These are phyloP conservation scores for Botrytis byssoidea DNA, from an alignment of 2,329 filamentous ascomycete genomes.

Conservation along the genomic window DNA sequence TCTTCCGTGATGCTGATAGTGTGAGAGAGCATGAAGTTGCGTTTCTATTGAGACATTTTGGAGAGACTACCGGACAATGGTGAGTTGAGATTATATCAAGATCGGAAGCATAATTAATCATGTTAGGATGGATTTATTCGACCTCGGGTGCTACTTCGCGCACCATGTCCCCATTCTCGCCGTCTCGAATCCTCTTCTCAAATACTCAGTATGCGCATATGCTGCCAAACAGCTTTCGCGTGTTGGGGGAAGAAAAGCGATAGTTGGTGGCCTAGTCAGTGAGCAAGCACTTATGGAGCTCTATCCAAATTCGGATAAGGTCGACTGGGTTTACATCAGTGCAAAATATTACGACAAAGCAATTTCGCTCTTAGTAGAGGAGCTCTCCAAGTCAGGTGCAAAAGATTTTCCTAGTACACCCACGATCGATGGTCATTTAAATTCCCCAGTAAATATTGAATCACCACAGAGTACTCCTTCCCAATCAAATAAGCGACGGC, in stretches of 20 bases:
- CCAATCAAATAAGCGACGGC: constrained; percentile 42
- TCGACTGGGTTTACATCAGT: constrained; percentile 60
- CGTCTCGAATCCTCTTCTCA: constrained; percentile 47
- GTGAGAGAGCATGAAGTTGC: constrained; percentile 55
- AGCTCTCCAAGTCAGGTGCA: constrained; percentile 37
- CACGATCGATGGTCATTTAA: constrained; percentile 38
- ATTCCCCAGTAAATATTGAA: constrained; percentile 30
- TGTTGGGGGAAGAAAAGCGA: constrained; percentile 51
- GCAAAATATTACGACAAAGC: constrained; percentile 60
- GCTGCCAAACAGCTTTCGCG: constrained; percentile 60
- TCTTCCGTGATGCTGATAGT: constrained; percentile 25
- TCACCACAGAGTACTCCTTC: constrained; percentile 33
- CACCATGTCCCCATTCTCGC: constrained; percentile 59
- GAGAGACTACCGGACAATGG: constrained; percentile 59
- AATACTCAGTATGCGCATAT: constrained; percentile 57
- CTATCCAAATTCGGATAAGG: constrained; percentile 45
- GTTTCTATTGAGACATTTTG: constrained; percentile 60
- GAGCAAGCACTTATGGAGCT: constrained; percentile 52
- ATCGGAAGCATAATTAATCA: constrained; percentile 10
- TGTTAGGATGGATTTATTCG: constrained; percentile 53
- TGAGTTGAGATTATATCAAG: constrained; percentile 33
- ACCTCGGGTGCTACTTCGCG: constrained; percentile 58
- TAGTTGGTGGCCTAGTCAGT: constrained; percentile 48
- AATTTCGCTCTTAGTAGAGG: constrained; percentile 48
- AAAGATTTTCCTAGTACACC: constrained; percentile 33